Evolutionary conservation across 192 early-diverging fungal genomes (phyloP), one percentile per base, ranked within the genome.

Genomic region (Coemansia sp.): DNA sequence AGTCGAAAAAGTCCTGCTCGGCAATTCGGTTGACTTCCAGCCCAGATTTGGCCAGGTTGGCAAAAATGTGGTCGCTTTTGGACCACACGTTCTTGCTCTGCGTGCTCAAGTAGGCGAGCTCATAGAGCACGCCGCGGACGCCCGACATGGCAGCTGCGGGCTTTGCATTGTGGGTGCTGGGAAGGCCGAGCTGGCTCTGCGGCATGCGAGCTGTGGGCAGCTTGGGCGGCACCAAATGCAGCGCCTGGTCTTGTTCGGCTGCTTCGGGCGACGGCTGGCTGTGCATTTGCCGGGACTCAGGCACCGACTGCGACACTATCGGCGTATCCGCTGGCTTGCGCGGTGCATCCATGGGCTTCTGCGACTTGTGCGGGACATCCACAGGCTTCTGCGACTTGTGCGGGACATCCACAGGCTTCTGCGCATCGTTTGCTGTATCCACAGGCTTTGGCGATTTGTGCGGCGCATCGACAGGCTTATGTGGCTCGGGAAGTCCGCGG

Each of bases 1-100:
- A 81, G 69, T 81, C 78, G 57, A 75, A 81, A 65, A 81, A 81
- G 58, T 81, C 78, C 57, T 81, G 78, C 66, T 81, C 78, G 15
- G 78, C 78, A 51, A 81, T 75, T 1, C 78, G 78, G 48, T 68
- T 81, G 58, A 81, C 71, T 37, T 81, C 78, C 55, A 81, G 60
- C 25, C 78, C 78, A 0, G 69, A 60, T 63, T 69, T 72, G 27
- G 55, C 48, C 78, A 81, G 75, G 39, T 73, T 70, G 27, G 58
- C 60, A 57, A 81, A 69, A 22, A 81, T 68, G 32, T 68, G 65
- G 57, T 81, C 78, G 56, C 65, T 67, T 59, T 75, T 70, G 32
- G 68, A 61, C 77, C 77, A 80, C 55, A 73, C 72, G 49, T 64
- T 66, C 54, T 71, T 80, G 57, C 65, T 51, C 56, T 80, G 72